These are phyloP conservation scores for Beauveria sp. DNA, from an alignment of 2,329 filamentous ascomycete genomes.

Conservation along the genomic window DNA sequence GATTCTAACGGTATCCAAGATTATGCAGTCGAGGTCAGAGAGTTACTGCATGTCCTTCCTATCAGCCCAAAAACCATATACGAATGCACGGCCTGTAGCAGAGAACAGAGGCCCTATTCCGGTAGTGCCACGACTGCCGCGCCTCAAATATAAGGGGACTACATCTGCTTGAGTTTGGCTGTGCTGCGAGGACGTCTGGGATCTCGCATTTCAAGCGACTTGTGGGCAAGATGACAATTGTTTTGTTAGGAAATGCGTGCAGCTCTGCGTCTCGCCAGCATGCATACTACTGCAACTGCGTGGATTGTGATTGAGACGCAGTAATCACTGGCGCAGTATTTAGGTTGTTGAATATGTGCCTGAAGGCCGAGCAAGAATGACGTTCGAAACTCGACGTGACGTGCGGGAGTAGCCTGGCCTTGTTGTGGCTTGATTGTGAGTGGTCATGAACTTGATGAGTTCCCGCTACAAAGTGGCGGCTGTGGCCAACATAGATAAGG, in stretches of 20 bases:
- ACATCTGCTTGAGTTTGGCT: neutral
- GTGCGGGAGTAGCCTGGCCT: neutral
- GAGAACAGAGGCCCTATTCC: neutral
- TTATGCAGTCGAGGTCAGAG: neutral
- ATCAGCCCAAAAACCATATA: neutral
- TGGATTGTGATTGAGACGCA: neutral
- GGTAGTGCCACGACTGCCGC: neutral
- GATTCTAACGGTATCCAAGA: neutral
- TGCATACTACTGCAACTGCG: neutral
- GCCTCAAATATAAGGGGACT: neutral
- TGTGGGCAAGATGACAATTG: neutral
- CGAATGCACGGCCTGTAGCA: neutral
- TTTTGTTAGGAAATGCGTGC: neutral
- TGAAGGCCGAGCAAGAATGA: neutral
- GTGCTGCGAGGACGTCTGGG: conserved; percentile 7
- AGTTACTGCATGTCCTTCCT: neutral
- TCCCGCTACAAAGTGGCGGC: too few relatives aligned
- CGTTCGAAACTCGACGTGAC: neutral
- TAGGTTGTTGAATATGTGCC: neutral
- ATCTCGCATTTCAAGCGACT: neutral
- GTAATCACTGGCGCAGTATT: neutral
- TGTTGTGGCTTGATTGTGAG: too few relatives aligned
- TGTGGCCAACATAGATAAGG: too few relatives aligned
- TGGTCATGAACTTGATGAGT: too few relatives aligned
- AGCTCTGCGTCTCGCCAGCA: too few relatives aligned